Evolutionary conservation across 805 yeast genomes (phyloP), one percentile per base, ranked within the genome.

Genomic region (Wickerhamiella australiensis): DNA sequence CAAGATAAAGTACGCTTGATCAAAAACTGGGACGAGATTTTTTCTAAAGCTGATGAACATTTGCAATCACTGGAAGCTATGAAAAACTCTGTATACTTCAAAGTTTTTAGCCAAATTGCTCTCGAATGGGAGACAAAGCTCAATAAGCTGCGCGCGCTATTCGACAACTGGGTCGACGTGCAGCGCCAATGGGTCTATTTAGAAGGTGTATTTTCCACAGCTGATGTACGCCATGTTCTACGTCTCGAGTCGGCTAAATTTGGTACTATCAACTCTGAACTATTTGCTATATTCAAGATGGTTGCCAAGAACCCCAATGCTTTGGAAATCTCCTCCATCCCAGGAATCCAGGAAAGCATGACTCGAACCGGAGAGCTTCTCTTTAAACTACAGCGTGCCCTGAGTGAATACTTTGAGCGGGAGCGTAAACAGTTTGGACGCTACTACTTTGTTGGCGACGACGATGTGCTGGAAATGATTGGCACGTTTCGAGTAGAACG

Each of bases 121-220:
- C 51, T 60, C 6, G 69, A 66, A 0, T 70, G 85, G 69, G 87
- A 81, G 54, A 67, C 66, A 0, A 74, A 70, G 49, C 59, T 90
- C n/a, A 74, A 72, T 42, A 56, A 60, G 0, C 56, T 85, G 1
- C 72, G 71, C 40, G 65, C 68, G 1, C 59, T 84, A 1, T 68
- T 84, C 29, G 85, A 79, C 53, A 59, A 64, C 0, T 87, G 95
- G 94, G 72, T 82, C 23, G 95, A 85, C 29, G 83, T 79, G 1
- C 97, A 90, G 62, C 68, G 81, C n/a, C 85, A 81, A 57, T 88
- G 95, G 94, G 76, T 85, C 1, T 86, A 90, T 60, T 68, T 88
- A 20, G 80, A 78, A 54, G 95, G 95, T 1, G 77, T 86, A 0
- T 82, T 90, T 58, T 66, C 71, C 0, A 75, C 73, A 40, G 68